Base-by-base conservation (phyloP, 1,284 basidiomycete genomes). In the Tilletia horrida region DNA sequence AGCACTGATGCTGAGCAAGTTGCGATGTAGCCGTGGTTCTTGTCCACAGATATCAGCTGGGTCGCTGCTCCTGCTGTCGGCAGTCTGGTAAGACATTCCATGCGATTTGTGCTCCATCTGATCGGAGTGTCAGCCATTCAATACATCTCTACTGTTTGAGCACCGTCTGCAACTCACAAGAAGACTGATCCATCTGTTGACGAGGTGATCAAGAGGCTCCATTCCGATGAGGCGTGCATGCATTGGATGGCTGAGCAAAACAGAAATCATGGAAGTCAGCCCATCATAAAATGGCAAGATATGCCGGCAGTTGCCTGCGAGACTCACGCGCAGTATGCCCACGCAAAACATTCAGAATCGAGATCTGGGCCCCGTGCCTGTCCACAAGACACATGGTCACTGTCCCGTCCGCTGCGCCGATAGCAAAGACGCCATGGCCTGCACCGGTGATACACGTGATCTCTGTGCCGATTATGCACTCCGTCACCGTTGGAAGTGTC, bases 201-300 rank as follows among this genome's bases (percentile, higher is more conserved):
- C 6, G 92, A 92, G 69, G 90, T 94, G 57, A 95, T 87, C 16
- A 89, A 86, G 23, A 94, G 78, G 1, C 90, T 91, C 92, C 92
- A 96, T 0, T 88, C 83, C 42, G 89, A 85, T 16, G 91, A 95
- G 0, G 90, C 88, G 2, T 88, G 84, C 2, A 96, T 84, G 74
- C 88, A 40, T 40, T 40, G 35, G 35, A 40, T 40, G 11, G 45
- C 45, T 48, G 16, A n/a, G n/a, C 45, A 48, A 48, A 48, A n/a
- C n/a, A n/a, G n/a, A n/a, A n/a, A n/a, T n/a, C n/a, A n/a, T n/a
- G n/a, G n/a, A n/a, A n/a, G n/a, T n/a, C n/a, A n/a, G n/a, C n/a
- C n/a, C n/a, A n/a, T n/a, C n/a, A n/a, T n/a, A n/a, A n/a, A n/a
- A n/a, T n/a, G n/a, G n/a, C n/a, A n/a, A n/a, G n/a, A n/a, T n/a